Evolutionary conservation across 306 rosid species (phyloP), one percentile per base, ranked within the genome.

Genomic region (Astragalus glycyphyllos): DNA sequence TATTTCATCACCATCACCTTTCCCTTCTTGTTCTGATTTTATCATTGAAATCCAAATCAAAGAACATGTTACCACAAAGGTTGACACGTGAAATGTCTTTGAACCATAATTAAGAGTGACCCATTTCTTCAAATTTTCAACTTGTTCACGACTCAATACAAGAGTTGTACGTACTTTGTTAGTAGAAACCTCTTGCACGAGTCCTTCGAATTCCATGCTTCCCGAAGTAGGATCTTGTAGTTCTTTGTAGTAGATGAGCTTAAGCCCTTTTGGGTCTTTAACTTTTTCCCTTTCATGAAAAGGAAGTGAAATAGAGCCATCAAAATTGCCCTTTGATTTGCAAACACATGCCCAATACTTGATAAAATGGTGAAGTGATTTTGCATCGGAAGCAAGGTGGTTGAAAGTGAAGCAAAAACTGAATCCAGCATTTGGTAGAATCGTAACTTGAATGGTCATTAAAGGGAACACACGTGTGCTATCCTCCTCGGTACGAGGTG

Each of bases 301-400:
- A n/a, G 85, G 85, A 4, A 77, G 70, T 37, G 49, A 11, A 3
- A 34, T 8, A 34, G 73, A 29, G 0, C 4, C 12, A 54, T 35
- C 40, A 65, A 32, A 23, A 10, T 50, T 58, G 10, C 75, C 79
- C 10, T 1, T 69, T 10, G 15, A 10, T 32, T 42, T 75, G 6
- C 78, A 79, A n/a, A 74, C 5, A 56, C 69, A 81, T 11, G 80
- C 83, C 86, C 83, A 78, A 2, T 23, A 69, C 37, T 78, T 78
- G 29, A 82, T 63, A 58, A 82, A 82, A 58, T 69, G 80, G 7
- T 64, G 80, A 15, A 78, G 64, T 5, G 78, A 45, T 41, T n/a
- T 74, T 2, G 78, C 83, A 20, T 78, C 80, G 0, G 23, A 68
- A 0, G 58, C 58, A 4, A 64, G 31, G 46, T 82, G 86, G 53